Evolutionary conservation across 768 basidiomycete genomes (phyloP).

Genomic region (Boletus sensibilis): DNA sequence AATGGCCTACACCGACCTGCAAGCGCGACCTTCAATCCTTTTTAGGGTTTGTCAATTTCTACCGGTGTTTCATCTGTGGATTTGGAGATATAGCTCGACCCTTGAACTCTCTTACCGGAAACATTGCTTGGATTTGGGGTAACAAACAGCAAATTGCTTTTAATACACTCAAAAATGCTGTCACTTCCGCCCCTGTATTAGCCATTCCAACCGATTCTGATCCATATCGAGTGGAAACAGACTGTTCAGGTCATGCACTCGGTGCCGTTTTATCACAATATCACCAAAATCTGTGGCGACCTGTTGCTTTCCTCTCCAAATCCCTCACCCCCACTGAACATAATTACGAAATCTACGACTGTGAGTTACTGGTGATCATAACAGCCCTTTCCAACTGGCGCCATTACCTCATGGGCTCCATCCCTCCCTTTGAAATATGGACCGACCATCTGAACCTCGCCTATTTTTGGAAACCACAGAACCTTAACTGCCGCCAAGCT

Average conservation of each 20-base stretch:
- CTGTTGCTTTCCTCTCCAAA: conserved; percentile 40
- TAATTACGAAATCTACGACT: conserved; percentile 35
- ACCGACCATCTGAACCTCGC: conserved; percentile 40
- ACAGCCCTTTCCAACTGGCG: conserved; percentile 34
- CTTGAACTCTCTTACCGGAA: conserved; percentile 19
- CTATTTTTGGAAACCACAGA: conserved; percentile 41
- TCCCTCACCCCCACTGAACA: conserved; percentile 33
- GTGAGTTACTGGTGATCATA: conserved; percentile 49
- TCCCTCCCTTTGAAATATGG: neutral
- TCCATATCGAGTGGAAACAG: neutral
- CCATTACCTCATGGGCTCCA: conserved; percentile 7
- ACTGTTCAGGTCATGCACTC: neutral
- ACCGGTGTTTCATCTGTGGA: conserved; percentile 31
- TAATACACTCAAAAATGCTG: neutral
- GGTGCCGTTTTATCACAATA: neutral
- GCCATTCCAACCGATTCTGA: neutral
- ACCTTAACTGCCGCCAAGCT: conserved; percentile 42
- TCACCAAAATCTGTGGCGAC: conserved; percentile 25
- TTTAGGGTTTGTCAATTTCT: conserved; percentile 42
- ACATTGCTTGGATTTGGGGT: neutral
- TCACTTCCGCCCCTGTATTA: neutral
- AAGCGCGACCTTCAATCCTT: conserved; percentile 40
- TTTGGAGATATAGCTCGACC: conserved; percentile 34
- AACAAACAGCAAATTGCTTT: neutral
- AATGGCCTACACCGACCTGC: conserved; percentile 39